These are phyloP conservation scores for Penicillium antarcticum DNA, from an alignment of 495 filamentous ascomycete genomes.

Conservation along the genomic window DNA sequence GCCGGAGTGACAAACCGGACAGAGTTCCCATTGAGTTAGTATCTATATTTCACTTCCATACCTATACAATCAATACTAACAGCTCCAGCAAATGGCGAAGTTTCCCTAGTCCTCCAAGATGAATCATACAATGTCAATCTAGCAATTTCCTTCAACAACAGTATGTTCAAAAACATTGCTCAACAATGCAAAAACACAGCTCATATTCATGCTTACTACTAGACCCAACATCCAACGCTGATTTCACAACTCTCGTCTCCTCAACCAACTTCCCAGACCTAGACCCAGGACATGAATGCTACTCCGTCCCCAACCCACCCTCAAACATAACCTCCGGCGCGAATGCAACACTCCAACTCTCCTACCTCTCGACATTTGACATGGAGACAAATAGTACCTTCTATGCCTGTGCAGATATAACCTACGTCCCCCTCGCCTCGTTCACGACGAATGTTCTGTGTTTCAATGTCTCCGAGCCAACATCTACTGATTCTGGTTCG, in stretches of 20 bases:
- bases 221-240: slow-evolving; percentile 40
- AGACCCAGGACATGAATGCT: slow-evolving; percentile 49
- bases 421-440: slow-evolving; percentile 35
- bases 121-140: slow-evolving; percentile 48
- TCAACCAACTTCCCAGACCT: slow-evolving; percentile 25
- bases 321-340: slow-evolving; percentile 31
- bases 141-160: slow-evolving; percentile 40
- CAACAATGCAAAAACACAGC: too few relatives aligned
- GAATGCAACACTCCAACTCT: slow-evolving; percentile 52
- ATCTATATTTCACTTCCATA: background rate
- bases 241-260: slow-evolving; percentile 40
- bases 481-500: background rate
- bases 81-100: slow-evolving; percentile 20
- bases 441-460: slow-evolving; percentile 43
- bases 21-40: slow-evolving; percentile 39
- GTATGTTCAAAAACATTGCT: slow-evolving; percentile 24
- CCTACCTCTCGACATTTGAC: slow-evolving; percentile 44
- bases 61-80: background rate
- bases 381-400: slow-evolving; percentile 44
- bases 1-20: slow-evolving; percentile 39
- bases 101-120: slow-evolving; percentile 38
- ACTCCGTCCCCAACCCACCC: slow-evolving; percentile 40
- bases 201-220: background rate
- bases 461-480: slow-evolving; percentile 46
- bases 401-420: slow-evolving; percentile 52